A percentile compares a stretch with the other conserved stretches of the same genome.
Conservation (phyloP, 2,329 filamentous ascomycete genomes). For the Aspergillus tubingensis region DNA sequence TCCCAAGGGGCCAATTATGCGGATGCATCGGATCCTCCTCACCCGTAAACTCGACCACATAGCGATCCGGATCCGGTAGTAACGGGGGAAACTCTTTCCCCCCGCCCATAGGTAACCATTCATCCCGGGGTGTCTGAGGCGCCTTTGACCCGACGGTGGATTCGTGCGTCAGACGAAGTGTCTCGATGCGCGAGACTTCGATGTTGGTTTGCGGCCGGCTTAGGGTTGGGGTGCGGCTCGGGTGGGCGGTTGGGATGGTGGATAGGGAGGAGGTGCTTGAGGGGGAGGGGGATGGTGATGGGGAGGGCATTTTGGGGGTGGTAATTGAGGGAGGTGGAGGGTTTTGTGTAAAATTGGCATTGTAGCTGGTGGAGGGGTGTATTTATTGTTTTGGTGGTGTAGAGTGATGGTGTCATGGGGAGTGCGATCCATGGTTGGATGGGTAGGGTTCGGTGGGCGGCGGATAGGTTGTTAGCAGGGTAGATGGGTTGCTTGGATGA, state of each 20-base stretch:
- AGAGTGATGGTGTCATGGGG: constrained; percentile 1
- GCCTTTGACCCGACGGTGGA: constrained; percentile 30
- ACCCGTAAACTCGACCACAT: constrained; percentile 57
- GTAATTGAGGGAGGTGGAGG: too few species aligned
- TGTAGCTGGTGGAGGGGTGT: background rate
- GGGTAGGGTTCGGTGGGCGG: background rate
- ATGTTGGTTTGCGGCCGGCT: constrained; percentile 28
- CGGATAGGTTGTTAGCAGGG: background rate
- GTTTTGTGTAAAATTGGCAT: background rate
- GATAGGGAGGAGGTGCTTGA: background rate
- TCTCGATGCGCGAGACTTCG: constrained; percentile 32
- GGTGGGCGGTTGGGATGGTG: background rate
- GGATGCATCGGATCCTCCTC: constrained; percentile 53
- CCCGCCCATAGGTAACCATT: constrained; percentile 31
- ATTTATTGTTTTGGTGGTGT: background rate
- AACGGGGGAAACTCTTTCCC: constrained; percentile 34
- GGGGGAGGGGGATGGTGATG: background rate
- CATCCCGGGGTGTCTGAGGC: constrained; percentile 20
- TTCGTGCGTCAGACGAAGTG: constrained; percentile 28
- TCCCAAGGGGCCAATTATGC: constrained; percentile 53
- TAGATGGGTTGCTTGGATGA: background rate
- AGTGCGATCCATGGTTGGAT: background rate
- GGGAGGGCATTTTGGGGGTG: background rate
- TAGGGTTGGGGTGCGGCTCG: constrained; percentile 7
- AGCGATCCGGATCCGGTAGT: constrained; percentile 54